phyloP scores from a whole-genome alignment of 345 rosid genomes.

The Linum trigynum region DNA sequence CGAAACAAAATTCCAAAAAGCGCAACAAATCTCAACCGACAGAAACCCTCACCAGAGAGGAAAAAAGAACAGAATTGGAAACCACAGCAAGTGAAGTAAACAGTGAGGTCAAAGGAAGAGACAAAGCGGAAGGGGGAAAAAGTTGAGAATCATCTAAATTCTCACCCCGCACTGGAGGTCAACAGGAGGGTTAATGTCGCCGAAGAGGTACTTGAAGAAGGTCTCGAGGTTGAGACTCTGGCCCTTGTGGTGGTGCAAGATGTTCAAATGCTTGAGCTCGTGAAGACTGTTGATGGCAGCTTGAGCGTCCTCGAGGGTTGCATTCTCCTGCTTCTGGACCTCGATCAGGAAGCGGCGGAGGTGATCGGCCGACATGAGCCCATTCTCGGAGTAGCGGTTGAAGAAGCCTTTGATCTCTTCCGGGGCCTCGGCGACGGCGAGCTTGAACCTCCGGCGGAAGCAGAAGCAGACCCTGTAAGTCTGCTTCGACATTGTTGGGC shows the following conservation, averaged over 20 bases:
- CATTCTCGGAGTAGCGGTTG: slow-evolving; percentile 35
- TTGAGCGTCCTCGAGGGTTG: slow-evolving; percentile 46
- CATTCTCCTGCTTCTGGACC: slow-evolving; percentile 38
- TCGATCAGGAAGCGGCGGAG: slow-evolving; percentile 47
- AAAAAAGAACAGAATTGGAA: neutral
- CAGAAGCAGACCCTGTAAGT: slow-evolving; percentile 66
- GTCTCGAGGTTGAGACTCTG: slow-evolving; percentile 51
- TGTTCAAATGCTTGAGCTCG: slow-evolving; percentile 29
- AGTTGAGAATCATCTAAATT: neutral
- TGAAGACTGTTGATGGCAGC: slow-evolving; percentile 38
- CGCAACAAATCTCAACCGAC: neutral
- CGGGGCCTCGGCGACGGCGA: slow-evolving; percentile 66
- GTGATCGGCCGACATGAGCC: slow-evolving; percentile 37
- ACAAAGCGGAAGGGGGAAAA: neutral
- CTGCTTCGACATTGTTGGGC: slow-evolving; percentile 47
- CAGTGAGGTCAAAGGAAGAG: neutral
- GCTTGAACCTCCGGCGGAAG: slow-evolving; percentile 71
- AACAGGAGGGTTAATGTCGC: slow-evolving; percentile 42
- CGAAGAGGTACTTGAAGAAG: slow-evolving; percentile 58
- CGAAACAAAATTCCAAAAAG: neutral
- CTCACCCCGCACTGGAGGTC: slow-evolving; percentile 38
- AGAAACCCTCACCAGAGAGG: neutral
- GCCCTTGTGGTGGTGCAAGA: slow-evolving; percentile 15
- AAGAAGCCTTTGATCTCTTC: slow-evolving; percentile 52
- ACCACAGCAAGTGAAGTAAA: neutral